Base-by-base conservation (phyloP, 768 basidiomycete species). In the Paxillus involutus region DNA sequence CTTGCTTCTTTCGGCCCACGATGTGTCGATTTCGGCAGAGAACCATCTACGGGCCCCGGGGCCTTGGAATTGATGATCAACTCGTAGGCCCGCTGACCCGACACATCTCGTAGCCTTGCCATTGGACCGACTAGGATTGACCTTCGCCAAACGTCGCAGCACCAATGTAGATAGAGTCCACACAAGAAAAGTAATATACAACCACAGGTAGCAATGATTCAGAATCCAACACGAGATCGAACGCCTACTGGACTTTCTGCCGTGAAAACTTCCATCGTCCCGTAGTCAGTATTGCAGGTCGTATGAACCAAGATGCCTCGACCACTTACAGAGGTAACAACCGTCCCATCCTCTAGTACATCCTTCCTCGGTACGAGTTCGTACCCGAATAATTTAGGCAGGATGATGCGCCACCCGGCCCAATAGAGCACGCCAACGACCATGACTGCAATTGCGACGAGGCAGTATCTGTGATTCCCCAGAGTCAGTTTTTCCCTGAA, bases 401-500 rank as follows among this genome's bases (percentile, higher is more conserved):
- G 61, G 1, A 80, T 24, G 40, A 82, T 51, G 0, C 82, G 72
- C 83, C 83, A 84, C 3, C 64, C 68, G 0, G 76, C 78, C 83
- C 83, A 84, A 60, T 83, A 84, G 1, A 76, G 33, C 0, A 80
- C 73, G 6, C 83, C 82, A 12, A 66, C 10, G 2, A 73, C 46
- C 69, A 82, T 69, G 52, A 83, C 67, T 0, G 60, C 77, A 50
- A 82, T 83, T 1, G 79, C 81, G 1, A 83, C 77, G 6, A 82
- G 69, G 57, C 79, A 80, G 60, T 83, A 83, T 55, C 80, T 80
- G 17, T 30, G 17, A 30, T 45, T 50, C 40, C 10, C 10, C 47
- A 29, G 24, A 35, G 14, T 44, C 32, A 11, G 47, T 10, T 53
- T 30, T 12, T 32, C 26, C 17, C 11, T 6, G 2, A 1, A 10